Conservation (phyloP, 2,329 filamentous ascomycete genomes). For the Bipolaris victoriae region DNA sequence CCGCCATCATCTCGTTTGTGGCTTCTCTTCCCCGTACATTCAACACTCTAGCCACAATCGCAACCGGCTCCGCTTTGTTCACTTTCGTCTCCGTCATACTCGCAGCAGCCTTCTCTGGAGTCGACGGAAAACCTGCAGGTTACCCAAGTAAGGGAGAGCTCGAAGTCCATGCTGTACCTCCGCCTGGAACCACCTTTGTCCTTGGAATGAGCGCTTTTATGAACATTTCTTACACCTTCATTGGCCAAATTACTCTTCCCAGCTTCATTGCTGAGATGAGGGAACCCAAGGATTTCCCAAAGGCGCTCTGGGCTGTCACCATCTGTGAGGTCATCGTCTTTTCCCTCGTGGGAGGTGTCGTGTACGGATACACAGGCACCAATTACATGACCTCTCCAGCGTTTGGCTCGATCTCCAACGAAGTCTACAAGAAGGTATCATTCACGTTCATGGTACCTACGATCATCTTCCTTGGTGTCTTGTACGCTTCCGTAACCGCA, state of each 20-base stretch:
- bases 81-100: constrained; percentile 89
- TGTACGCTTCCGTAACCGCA: constrained; percentile 88
- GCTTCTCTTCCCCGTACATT: constrained; percentile 88
- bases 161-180: constrained; percentile 70
- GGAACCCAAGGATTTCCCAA: constrained; percentile 81
- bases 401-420: constrained; percentile 79
- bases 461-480: constrained; percentile 85
- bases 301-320: constrained; percentile 89
- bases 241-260: constrained; percentile 91
- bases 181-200: constrained; percentile 77
- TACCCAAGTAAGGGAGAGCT: constrained; percentile 66
- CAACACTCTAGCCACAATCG: constrained; percentile 76
- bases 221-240: constrained; percentile 96
- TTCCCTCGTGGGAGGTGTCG: constrained; percentile 77
- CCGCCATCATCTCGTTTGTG: constrained; percentile 75
- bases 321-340: constrained; percentile 88
- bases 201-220: constrained; percentile 84
- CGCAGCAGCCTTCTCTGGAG: constrained; percentile 79
- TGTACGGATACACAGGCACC: constrained; percentile 87
- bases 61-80: constrained; percentile 79
- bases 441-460: constrained; percentile 98
- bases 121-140: constrained; percentile 74
- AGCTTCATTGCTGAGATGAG: constrained; percentile 97
- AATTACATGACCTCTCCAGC: constrained; percentile 88
- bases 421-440: constrained; percentile 80